A percentile compares a stretch with the other conserved stretches of the same genome.
Conservation (phyloP, 805 yeast species). For the Naumovozyma baii region DNA sequence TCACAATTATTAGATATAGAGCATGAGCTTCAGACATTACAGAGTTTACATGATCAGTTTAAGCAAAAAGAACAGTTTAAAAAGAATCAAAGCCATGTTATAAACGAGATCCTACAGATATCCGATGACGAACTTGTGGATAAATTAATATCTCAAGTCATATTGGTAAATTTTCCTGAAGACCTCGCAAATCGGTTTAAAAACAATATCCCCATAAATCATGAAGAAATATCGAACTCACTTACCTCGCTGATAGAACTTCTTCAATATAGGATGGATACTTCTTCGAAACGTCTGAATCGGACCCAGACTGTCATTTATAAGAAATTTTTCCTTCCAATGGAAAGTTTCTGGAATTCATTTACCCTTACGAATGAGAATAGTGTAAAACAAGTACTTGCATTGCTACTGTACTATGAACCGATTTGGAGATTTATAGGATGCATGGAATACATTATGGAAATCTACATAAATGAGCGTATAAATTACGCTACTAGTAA, state of each 20-base stretch:
- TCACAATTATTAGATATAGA: constrained; percentile 2
- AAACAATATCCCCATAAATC: constrained; percentile 7
- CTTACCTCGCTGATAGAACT: constrained; percentile 6
- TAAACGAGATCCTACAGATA: background rate
- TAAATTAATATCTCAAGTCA: constrained; percentile 8
- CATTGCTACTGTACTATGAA: constrained; percentile 15
- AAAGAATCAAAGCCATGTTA: background rate
- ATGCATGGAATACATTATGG: constrained; percentile 21
- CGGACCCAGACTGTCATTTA: constrained; percentile 19
- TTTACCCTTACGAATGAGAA: constrained; percentile 7
- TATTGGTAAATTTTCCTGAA: constrained; percentile 5
- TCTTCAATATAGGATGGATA: constrained; percentile 15
- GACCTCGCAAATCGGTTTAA: background rate
- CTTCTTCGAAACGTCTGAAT: constrained; percentile 10
- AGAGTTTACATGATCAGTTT: background rate
- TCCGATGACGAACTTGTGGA: constrained; percentile 13
- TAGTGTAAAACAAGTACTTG: constrained; percentile 4
- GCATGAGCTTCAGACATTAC: background rate
- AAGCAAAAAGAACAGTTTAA: background rate
- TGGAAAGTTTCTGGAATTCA: constrained; percentile 6
- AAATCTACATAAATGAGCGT: constrained; percentile 31
- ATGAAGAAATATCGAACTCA: background rate
- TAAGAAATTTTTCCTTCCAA: constrained; percentile 6
- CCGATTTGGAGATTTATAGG: constrained; percentile 13
- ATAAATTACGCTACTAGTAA: constrained; percentile 27